Percentiles rank a stretch among this genome's conserved stretches.
Conservation (phyloP, 306 rosid genomes). For the Cyclanthera cordifolia region DNA sequence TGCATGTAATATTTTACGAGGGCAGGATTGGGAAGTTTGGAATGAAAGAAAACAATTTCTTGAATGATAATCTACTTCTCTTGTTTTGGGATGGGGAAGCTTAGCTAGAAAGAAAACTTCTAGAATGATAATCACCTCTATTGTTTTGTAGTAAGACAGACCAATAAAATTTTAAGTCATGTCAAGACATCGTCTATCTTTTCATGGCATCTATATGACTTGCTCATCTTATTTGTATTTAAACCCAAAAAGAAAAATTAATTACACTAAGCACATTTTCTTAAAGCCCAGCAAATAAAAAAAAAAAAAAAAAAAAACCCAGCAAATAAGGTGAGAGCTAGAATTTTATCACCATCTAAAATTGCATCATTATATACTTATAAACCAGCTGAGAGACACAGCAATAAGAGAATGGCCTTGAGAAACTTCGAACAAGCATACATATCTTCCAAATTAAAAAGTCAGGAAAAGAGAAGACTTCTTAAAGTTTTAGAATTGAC, state of each 20-base stretch:
- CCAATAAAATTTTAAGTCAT: too few species aligned
- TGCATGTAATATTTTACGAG: not conserved
- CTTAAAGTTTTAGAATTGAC: constrained; percentile 24
- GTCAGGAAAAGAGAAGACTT: constrained; percentile 9
- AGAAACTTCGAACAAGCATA: constrained; percentile 14
- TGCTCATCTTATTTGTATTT: too few species aligned
- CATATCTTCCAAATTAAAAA: not conserved
- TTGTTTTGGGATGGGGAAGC: too few species aligned
- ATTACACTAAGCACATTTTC: not conserved
- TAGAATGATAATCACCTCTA: too few species aligned
- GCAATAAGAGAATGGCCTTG: constrained; percentile 7
- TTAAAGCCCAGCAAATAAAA: not conserved
- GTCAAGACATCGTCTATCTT: too few species aligned
- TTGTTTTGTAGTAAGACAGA: too few species aligned
- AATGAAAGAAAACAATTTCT: not conserved
- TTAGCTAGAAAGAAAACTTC: too few species aligned
- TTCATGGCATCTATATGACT: too few species aligned
- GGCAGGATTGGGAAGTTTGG: not conserved
- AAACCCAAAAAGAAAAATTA: too few species aligned
- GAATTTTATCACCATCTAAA: not conserved
- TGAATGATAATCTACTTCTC: not conserved
- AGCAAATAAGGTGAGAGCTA: not conserved
- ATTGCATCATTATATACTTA: too few species aligned
- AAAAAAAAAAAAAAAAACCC: too few species aligned
- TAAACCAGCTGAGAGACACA: not conserved